phyloP scores from a whole-genome alignment of 108 stramenopile species.

The Cyclotella choctawhatcheeana region DNA sequence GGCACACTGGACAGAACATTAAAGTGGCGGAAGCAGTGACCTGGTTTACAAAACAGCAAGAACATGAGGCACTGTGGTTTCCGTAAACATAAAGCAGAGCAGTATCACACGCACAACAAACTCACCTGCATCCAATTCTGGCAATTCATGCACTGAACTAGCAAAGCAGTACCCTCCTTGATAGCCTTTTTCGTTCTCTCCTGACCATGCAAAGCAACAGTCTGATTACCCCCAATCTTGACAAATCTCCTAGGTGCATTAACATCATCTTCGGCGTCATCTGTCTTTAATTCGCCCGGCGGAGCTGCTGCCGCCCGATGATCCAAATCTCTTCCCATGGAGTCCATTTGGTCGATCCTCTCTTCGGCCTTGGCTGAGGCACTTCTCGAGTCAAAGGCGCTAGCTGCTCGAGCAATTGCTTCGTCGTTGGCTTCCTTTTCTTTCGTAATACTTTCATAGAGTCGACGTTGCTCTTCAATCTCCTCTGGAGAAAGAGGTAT shows the following conservation, averaged over 20 bases:
- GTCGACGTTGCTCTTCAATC: conserved; percentile 75
- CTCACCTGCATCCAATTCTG: conserved; percentile 81
- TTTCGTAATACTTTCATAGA: conserved; percentile 74
- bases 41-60: too few relatives aligned
- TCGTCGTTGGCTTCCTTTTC: conserved; percentile 59
- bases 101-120: too few relatives aligned
- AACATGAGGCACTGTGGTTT: neutral
- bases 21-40: conserved; percentile 71
- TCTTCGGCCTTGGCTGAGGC: conserved; percentile 20
- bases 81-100: neutral
- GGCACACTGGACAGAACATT: conserved; percentile 85
- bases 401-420: conserved; percentile 49
- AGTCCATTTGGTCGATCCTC: conserved; percentile 31
- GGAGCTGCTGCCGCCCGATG: conserved; percentile 3
- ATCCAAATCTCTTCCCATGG: conserved; percentile 36
- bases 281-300: neutral
- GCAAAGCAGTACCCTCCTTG: conserved; percentile 67
- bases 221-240: conserved; percentile 59
- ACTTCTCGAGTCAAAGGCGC: conserved; percentile 44
- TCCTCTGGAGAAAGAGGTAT: conserved; percentile 54
- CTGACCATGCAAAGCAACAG: conserved; percentile 70
- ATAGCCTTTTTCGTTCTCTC: conserved; percentile 74
- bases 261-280: conserved; percentile 1
- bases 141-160: conserved; percentile 79
- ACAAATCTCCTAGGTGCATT: conserved; percentile 25